A percentile compares a stretch with the other conserved stretches of the same genome.
Evolutionary conservation across 1,139 yeast genomes (phyloP).

Genomic region (Saccharomyces hybrid): DNA sequence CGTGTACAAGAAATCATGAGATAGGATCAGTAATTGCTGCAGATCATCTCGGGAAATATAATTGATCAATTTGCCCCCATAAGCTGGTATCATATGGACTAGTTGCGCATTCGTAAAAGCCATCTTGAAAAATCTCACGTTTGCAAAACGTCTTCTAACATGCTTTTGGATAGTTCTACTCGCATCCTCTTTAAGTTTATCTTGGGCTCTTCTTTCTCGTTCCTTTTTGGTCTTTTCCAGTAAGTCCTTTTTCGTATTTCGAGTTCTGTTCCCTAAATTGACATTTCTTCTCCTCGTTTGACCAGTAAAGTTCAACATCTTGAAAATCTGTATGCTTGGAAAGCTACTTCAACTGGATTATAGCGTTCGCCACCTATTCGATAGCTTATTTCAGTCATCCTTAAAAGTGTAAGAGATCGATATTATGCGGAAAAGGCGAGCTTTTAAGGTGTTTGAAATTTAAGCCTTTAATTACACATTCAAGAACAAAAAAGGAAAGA

Average conservation of each 20-base stretch:
- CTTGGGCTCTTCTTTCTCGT: constrained; percentile 57
- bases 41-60: neutral
- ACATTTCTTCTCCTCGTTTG: constrained; percentile 55
- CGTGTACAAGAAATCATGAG: constrained; percentile 3
- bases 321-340: neutral
- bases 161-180: constrained; percentile 40
- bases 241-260: constrained; percentile 32
- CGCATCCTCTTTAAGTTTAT: constrained; percentile 46
- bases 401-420: neutral
- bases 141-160: constrained; percentile 36
- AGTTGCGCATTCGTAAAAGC: constrained; percentile 3
- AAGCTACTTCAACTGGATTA: neutral
- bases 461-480: neutral
- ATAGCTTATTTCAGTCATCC: neutral
- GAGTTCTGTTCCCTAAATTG: constrained; percentile 57
- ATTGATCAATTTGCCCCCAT: constrained; percentile 24
- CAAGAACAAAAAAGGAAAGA: neutral
- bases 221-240: constrained; percentile 59
- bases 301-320: constrained; percentile 55
- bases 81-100: constrained; percentile 12
- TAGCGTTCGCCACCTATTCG: neutral
- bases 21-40: constrained; percentile 4
- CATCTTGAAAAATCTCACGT: constrained; percentile 19
- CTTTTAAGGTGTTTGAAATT: neutral
- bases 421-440: neutral